These are phyloP conservation scores for Stereum hirsutum DNA, from an alignment of 1,284 basidiomycete species.

Conservation along the genomic window DNA sequence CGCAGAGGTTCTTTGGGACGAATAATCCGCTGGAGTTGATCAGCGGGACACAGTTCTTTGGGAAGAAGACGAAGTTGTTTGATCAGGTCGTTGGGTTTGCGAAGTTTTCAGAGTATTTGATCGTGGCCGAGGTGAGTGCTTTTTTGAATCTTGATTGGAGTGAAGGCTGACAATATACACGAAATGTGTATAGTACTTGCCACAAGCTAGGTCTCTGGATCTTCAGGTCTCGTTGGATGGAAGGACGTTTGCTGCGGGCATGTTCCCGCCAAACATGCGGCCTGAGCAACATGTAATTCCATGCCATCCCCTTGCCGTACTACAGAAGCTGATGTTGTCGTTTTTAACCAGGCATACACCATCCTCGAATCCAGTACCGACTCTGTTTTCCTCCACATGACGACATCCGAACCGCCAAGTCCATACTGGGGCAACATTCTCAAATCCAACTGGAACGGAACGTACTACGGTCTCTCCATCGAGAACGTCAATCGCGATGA, in stretches of 20 bases:
- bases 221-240: slow-evolving; percentile 93
- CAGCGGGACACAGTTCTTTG: slow-evolving; percentile 71
- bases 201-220: slow-evolving; percentile 52
- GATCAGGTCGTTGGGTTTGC: slow-evolving; percentile 89
- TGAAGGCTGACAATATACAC: neutral
- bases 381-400: slow-evolving; percentile 92
- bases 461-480: slow-evolving; percentile 84
- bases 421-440: slow-evolving; percentile 90
- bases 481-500: slow-evolving; percentile 88
- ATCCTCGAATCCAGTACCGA: slow-evolving; percentile 92
- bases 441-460: slow-evolving; percentile 97
- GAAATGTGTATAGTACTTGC: slow-evolving; percentile 42
- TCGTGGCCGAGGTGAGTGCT: slow-evolving; percentile 79
- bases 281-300: slow-evolving; percentile 75
- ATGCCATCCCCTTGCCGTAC: neutral
- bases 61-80: slow-evolving; percentile 70
- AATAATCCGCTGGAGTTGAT: slow-evolving; percentile 76
- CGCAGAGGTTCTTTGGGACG: slow-evolving; percentile 50
- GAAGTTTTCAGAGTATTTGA: slow-evolving; percentile 92
- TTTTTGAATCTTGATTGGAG: neutral
- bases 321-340: slow-evolving; percentile 2
- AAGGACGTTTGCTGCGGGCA: slow-evolving; percentile 71
- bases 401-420: slow-evolving; percentile 68
- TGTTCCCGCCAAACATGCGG: slow-evolving; percentile 86
- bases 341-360: slow-evolving; percentile 66